phyloP scores from a whole-genome alignment of 495 filamentous ascomycete species.

The Neurospora tetraspora region DNA sequence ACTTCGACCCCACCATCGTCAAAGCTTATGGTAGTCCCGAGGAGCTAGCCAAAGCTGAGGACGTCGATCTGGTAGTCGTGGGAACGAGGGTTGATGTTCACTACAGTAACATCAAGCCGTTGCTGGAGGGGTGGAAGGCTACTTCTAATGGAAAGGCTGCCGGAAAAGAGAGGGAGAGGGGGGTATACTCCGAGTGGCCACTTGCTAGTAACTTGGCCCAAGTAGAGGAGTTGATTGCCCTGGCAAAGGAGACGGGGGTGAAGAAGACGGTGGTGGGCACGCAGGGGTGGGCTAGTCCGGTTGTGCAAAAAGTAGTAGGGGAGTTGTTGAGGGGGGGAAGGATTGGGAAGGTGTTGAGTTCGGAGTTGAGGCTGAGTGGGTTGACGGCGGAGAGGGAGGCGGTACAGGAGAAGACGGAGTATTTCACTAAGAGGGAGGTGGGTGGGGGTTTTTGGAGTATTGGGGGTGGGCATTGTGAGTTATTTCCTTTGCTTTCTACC shows the following conservation, averaged over 20 bases:
- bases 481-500: too few species aligned
- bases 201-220: conserved; percentile 26
- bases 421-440: conserved; percentile 33
- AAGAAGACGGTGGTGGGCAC: conserved; percentile 43
- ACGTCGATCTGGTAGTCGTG: conserved; percentile 51
- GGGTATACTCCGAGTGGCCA: conserved; percentile 51
- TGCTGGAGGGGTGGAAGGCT: conserved; percentile 44
- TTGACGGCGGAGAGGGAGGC: conserved; percentile 26
- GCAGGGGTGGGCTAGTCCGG: conserved; percentile 37
- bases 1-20: conserved; percentile 26
- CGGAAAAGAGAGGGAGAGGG: not conserved
- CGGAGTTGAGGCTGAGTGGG: conserved; percentile 32
- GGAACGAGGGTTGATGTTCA: conserved; percentile 47
- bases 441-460: conserved; percentile 46
- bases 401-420: conserved; percentile 24
- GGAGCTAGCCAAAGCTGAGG: conserved; percentile 32
- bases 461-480: conserved; percentile 34
- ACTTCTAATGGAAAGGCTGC: not conserved
- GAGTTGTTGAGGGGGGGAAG: conserved; percentile 34
- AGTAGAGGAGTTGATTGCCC: conserved; percentile 31
- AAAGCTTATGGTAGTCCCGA: conserved; percentile 43
- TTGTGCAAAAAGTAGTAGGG: conserved; percentile 35
- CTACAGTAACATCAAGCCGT: conserved; percentile 25
- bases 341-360: conserved; percentile 47
- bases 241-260: conserved; percentile 26